Evolutionary conservation across 371 early-diverging fungal species (phyloP).

Genomic region (Mortierella sp.): DNA sequence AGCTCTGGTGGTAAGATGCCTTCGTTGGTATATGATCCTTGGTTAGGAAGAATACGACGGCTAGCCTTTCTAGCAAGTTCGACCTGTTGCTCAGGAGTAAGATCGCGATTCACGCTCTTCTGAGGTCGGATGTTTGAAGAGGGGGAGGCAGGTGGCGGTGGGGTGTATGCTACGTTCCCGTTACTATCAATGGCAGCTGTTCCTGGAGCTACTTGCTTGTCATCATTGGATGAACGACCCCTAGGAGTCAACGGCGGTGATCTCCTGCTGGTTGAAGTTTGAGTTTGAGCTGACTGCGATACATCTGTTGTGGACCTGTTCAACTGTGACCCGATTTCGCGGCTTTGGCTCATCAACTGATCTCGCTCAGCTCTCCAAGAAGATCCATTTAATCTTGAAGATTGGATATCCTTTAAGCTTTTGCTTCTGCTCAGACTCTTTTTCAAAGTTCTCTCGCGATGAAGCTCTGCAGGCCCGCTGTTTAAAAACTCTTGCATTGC

Average conservation of each 20-base stretch:
- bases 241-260: constrained; percentile 43
- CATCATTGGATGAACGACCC: constrained; percentile 28
- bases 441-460: constrained; percentile 53
- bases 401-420: constrained; percentile 51
- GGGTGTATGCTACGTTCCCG: constrained; percentile 45
- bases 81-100: constrained; percentile 50
- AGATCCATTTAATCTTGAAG: constrained; percentile 34
- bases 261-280: constrained; percentile 13
- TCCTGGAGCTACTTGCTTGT: constrained; percentile 4
- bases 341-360: constrained; percentile 32
- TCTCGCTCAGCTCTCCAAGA: constrained; percentile 54
- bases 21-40: constrained; percentile 48
- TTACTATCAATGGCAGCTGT: constrained; percentile 17
- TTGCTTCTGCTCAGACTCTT: constrained; percentile 52
- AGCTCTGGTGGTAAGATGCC: constrained; percentile 35
- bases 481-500: constrained; percentile 55
- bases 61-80: constrained; percentile 54
- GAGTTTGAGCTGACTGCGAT: not conserved
- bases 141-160: constrained; percentile 29
- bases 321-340: constrained; percentile 15
- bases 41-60: constrained; percentile 53
- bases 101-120: constrained; percentile 29
- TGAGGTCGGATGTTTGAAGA: constrained; percentile 23
- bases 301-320: constrained; percentile 25
- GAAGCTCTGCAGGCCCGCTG: constrained; percentile 47